Evolutionary conservation across 192 early-diverging fungal species (phyloP).

Genomic region (Radiomyces spectabilis): DNA sequence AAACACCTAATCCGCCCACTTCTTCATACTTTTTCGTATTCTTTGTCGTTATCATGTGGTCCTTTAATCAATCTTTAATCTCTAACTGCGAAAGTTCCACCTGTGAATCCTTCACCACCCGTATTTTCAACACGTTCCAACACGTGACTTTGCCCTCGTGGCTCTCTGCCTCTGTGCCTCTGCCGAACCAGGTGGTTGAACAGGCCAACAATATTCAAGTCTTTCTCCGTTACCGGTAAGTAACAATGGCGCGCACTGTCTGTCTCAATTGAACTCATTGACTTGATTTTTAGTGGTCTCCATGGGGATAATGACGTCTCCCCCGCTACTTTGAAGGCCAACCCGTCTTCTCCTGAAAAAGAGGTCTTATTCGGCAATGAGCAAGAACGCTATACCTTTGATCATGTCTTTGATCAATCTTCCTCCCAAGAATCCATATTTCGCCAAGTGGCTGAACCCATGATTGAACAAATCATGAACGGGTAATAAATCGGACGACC

Average conservation of each 20-base stretch:
- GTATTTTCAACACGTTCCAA: constrained; percentile 4
- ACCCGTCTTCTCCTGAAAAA: constrained; percentile 40
- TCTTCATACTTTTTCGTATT: no score
- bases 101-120: constrained; percentile 24
- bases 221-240: constrained; percentile 69
- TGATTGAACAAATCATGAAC: constrained; percentile 69
- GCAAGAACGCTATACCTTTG: constrained; percentile 77
- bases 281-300: background rate
- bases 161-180: no score
- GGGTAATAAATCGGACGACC: constrained; percentile 12
- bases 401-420: constrained; percentile 79
- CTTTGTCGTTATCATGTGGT: no score
- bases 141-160: no score
- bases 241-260: background rate
- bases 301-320: constrained; percentile 32
- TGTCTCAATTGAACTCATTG: background rate
- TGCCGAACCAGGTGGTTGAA: no score
- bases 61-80: background rate
- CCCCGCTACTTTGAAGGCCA: constrained; percentile 47
- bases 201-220: constrained; percentile 80
- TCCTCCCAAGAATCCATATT: constrained; percentile 76
- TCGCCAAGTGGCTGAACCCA: constrained; percentile 68
- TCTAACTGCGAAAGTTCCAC: background rate
- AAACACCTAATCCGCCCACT: no score
- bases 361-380: constrained; percentile 54